phyloP scores from a whole-genome alignment of 2,329 filamentous ascomycete species.

The Westerdykella ornata region DNA sequence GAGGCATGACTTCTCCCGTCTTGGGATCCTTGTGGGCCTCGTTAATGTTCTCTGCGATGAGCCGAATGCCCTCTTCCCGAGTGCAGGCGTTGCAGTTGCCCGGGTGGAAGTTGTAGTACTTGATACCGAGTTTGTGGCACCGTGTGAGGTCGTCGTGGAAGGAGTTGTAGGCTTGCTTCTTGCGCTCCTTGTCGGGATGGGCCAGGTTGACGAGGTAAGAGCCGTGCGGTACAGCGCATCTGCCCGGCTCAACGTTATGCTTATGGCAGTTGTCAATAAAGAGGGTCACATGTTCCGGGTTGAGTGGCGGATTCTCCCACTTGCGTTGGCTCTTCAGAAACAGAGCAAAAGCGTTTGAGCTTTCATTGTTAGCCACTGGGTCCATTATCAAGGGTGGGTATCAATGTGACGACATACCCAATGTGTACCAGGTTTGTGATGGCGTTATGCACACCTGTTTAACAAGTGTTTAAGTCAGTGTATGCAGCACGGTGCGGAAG shows the following conservation, averaged over 20 bases:
- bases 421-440: conserved; percentile 71
- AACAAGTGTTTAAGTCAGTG: conserved; percentile 15
- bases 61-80: conserved; percentile 62
- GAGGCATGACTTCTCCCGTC: conserved; percentile 68
- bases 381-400: background rate
- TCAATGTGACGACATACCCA: conserved; percentile 41
- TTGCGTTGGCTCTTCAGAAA: conserved; percentile 96
- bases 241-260: conserved; percentile 63
- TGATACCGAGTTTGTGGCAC: conserved; percentile 79
- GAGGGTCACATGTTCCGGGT: conserved; percentile 57
- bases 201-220: conserved; percentile 96
- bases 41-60: conserved; percentile 79
- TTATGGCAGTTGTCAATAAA: conserved; percentile 64
- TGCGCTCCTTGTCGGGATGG: conserved; percentile 70
- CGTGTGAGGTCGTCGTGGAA: conserved; percentile 85
- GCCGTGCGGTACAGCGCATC: conserved; percentile 83
- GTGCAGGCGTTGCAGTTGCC: conserved; percentile 66
- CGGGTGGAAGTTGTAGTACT: conserved; percentile 96
- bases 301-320: conserved; percentile 77
- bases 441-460: conserved; percentile 76
- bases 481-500: conserved; percentile 1
- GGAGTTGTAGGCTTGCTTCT: conserved; percentile 73
- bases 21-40: conserved; percentile 61
- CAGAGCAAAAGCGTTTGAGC: conserved; percentile 86
- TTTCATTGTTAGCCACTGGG: conserved; percentile 25